These are phyloP conservation scores for Beauveria varroae DNA, from an alignment of 2,329 filamentous ascomycete genomes.

Conservation along the genomic window DNA sequence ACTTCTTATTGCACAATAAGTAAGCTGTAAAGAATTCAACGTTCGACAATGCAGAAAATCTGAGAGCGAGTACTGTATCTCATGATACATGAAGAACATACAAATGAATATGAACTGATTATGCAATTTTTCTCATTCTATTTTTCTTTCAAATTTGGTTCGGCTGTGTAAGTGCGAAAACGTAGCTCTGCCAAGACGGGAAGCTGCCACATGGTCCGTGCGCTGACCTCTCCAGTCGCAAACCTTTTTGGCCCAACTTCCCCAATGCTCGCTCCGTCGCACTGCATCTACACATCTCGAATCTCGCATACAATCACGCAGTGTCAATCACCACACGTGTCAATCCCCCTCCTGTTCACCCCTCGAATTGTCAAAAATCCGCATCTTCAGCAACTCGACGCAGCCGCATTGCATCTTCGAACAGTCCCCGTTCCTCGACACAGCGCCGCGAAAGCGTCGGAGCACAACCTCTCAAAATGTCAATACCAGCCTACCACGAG, in stretches of 20 bases:
- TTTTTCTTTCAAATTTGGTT: too few relatives aligned
- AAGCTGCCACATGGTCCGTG: conserved; percentile 2
- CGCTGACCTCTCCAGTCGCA: neutral
- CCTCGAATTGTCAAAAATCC: neutral
- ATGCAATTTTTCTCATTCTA: too few relatives aligned
- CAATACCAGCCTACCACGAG: conserved; percentile 51
- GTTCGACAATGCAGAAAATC: too few relatives aligned
- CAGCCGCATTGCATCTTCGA: neutral
- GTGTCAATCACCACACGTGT: neutral
- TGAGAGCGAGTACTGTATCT: too few relatives aligned
- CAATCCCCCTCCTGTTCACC: neutral
- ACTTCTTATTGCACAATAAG: too few relatives aligned
- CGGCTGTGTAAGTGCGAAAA: neutral
- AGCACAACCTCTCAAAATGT: conserved; percentile 14
- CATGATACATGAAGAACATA: too few relatives aligned
- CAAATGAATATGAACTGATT: too few relatives aligned
- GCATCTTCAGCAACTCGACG: neutral
- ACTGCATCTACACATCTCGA: neutral
- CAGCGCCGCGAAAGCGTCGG: neutral
- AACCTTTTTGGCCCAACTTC: neutral
- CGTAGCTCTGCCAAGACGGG: neutral
- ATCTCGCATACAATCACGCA: neutral
- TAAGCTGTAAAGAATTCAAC: too few relatives aligned
- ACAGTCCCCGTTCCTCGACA: neutral
- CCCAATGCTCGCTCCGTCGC: neutral